phyloP scores from a whole-genome alignment of 73 alveolate species.

The Symbiodinium natans region DNA sequence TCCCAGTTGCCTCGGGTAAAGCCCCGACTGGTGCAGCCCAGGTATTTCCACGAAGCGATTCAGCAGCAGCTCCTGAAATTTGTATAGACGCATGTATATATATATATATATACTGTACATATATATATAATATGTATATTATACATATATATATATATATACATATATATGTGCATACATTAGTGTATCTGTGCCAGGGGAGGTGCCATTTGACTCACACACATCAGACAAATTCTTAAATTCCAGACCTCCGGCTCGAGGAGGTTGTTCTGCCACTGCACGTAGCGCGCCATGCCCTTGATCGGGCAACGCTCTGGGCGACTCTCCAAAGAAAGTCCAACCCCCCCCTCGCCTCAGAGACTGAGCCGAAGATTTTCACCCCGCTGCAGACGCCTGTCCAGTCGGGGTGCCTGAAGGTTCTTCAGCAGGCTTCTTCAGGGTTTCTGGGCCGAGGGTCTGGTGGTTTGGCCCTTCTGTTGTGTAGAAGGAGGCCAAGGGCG shows the following conservation, averaged over 20 bases:
- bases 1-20: slow-evolving; percentile 92
- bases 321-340: too few species aligned
- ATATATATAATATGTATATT: too few species aligned
- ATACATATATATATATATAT: too few species aligned
- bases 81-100: too few species aligned
- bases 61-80: slow-evolving; percentile 45
- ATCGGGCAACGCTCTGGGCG: too few species aligned
- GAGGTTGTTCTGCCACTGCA: slow-evolving; percentile 87
- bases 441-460: too few species aligned
- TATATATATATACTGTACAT: too few species aligned
- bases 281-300: slow-evolving; percentile 76
- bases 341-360: slow-evolving; percentile 24
- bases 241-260: slow-evolving; percentile 51
- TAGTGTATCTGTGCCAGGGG: too few species aligned
- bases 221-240: neutral
- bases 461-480: too few species aligned
- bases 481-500: too few species aligned
- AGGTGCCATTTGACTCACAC: neutral
- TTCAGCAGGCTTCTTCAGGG: too few species aligned
- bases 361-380: slow-evolving; percentile 67
- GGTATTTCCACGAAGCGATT: slow-evolving; percentile 90
- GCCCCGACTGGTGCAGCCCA: slow-evolving; percentile 80
- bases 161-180: neutral
- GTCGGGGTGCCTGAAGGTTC: slow-evolving; percentile 4
- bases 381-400: slow-evolving; percentile 57